Conservation (phyloP, 2,329 filamentous ascomycete species). For the Bipolaris gigantea region DNA sequence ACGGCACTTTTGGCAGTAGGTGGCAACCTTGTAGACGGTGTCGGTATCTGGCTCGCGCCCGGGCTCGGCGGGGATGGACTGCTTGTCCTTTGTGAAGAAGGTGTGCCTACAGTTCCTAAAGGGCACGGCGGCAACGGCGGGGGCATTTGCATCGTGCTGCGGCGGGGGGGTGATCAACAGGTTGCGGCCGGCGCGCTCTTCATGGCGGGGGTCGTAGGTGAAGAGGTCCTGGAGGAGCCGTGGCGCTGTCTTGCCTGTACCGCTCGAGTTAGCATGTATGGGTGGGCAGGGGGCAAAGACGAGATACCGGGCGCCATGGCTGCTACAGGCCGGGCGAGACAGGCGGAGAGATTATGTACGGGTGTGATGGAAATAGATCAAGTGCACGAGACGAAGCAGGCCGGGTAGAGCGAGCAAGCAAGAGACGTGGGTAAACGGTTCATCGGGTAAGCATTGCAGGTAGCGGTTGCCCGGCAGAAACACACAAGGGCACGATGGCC, state of each 20-base stretch:
- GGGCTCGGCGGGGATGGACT: constrained; percentile 54
- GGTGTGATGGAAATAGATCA: neutral
- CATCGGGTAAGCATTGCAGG: constrained; percentile 18
- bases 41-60: constrained; percentile 45
- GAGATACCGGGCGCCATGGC: constrained; percentile 30
- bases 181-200: constrained; percentile 53
- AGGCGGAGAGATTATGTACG: neutral
- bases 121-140: constrained; percentile 42
- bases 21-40: constrained; percentile 59
- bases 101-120: constrained; percentile 59
- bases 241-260: constrained; percentile 54
- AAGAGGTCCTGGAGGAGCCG: constrained; percentile 56
- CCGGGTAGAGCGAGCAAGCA: neutral
- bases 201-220: constrained; percentile 54
- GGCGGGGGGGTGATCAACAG: constrained; percentile 62
- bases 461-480: constrained; percentile 17
- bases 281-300: neutral
- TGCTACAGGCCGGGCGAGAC: constrained; percentile 5
- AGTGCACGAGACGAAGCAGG: constrained; percentile 1
- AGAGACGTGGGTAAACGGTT: constrained; percentile 19
- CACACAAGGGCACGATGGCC: constrained; percentile 1
- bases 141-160: constrained; percentile 48
- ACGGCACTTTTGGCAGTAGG: constrained; percentile 64
- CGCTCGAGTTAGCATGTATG: constrained; percentile 14
- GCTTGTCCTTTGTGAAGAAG: constrained; percentile 59